Base-by-base conservation (phyloP, 345 rosid species). In the Jatropha curcas region DNA sequence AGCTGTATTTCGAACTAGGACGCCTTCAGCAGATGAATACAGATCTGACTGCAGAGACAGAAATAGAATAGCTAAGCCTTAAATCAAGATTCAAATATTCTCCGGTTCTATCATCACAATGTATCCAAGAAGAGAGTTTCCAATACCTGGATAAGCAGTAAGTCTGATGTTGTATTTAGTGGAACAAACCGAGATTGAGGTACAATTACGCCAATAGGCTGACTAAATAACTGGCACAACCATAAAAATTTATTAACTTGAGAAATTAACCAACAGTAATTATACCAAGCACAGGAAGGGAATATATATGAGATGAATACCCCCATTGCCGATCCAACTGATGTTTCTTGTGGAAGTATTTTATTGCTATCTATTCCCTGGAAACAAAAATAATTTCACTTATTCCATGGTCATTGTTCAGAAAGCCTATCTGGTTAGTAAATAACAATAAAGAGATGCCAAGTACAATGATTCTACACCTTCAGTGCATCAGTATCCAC, bases 21-120 rank as follows among this genome's bases (percentile, higher is more conserved):
- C 25, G 34, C 93, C 90, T 20, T 81, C 82, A 43, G 30, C 52
- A 63, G 46, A 50, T 27, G 80, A 20, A 79, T 79, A 88, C 39
- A 88, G 70, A 79, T 88, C 88, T 4, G 93, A 89, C 93, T 89
- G 93, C 81, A 84, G 57, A 69, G 72, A 74, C 7, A 76, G 25
- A 65, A 68, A 19, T 53, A 22, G 58, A 67, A 76, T 5, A 50
- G 11, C 51, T 35, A 61, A 61, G 28, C 7, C 34, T 24, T 27
- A 48, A 65, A 34, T 64, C 19, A 33, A 12, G 41, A 56, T 34
- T 4, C 11, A 70, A 64, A 20, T 65, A 25, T 37, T 68, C 74
- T 20, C n/a, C 25, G n/a, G 55, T 56, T 28, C 70, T 24, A 70
- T 50, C 63, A 72, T 37, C 60, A 71, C 59, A 28, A 24, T 4